Evolutionary conservation across 306 rosid species (phyloP), one percentile per base, ranked within the genome.

Genomic region (Vigna unguiculata): DNA sequence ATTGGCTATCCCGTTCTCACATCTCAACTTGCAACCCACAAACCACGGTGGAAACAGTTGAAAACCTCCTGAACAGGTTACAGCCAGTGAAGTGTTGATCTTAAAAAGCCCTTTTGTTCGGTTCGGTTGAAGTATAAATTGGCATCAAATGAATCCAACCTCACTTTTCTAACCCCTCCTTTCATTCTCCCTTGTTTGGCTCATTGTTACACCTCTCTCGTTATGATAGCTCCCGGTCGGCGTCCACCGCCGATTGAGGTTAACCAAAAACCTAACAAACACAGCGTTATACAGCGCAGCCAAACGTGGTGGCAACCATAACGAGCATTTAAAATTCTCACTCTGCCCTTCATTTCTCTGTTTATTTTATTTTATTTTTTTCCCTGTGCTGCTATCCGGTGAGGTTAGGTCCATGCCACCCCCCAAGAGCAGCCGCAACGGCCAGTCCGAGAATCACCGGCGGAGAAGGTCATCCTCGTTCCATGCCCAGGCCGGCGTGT

Each of bases 391-490:
- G 48, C 41, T 12, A 38, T 62, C 19, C 58, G 22, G 22, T 52
- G 65, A 46, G 58, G 66, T 2, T 5, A 9, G 13, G 9, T 22
- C 47, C 76, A 95, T 95, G 97, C 88, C 97, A 21, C 84, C 79
- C 41, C 88, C 88, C 1, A 89, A 84, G 82, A 68, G 57, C 55
- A 22, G 17, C 72, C 80, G 84, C 67, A 85, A 75, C 65, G 80
- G 41, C n/a, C 73, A 13, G 17, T 70, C 16, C 28, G 96, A 88
- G 30, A 76, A 28, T 79, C 80, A 67, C 38, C 88, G 93, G 63
- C 83, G 82, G 71, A 85, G 74, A 47, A 88, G 78, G 4, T 83
- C 97, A 7, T 83, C 97, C 22, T 95, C 97, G 20, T 92, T 85
- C 58, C 88, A 89, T 78, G 87, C 92, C 12, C 48, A 47, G 1